phyloP scores from a whole-genome alignment of 129 eudicot genomes.

The Centaurea solstitialis region DNA sequence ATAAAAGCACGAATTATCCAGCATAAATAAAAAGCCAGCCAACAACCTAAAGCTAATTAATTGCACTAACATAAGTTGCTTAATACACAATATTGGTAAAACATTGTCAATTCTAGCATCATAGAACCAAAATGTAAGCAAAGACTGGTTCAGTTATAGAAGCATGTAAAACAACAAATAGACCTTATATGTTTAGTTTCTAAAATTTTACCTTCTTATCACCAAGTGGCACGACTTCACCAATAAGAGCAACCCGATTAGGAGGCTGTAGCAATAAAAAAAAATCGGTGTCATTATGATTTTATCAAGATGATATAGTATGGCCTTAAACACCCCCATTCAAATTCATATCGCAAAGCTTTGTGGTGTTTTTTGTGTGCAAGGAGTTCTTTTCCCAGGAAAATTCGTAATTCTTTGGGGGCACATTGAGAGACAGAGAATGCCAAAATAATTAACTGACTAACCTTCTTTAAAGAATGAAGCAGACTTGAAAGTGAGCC shows the following conservation, averaged over 20 bases:
- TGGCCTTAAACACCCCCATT: slow-evolving; percentile 11
- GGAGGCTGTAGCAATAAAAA: slow-evolving; percentile 61
- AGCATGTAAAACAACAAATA: neutral
- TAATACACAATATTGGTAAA: neutral
- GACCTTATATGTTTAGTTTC: neutral
- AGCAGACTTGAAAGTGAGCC: slow-evolving; percentile 73
- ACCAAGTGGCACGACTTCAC: slow-evolving; percentile 60
- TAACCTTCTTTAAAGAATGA: slow-evolving; percentile 64
- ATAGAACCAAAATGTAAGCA: neutral
- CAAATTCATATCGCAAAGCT: neutral
- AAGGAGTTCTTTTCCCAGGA: neutral
- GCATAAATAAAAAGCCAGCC: neutral
- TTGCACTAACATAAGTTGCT: neutral
- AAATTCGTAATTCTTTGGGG: neutral
- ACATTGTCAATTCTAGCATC: neutral
- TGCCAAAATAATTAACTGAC: slow-evolving; percentile 1
- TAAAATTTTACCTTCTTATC: slow-evolving; percentile 67
- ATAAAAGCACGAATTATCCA: neutral
- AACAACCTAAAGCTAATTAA: slow-evolving; percentile 1
- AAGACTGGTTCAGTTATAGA: slow-evolving; percentile 8
- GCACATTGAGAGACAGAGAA: neutral
- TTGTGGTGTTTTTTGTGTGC: neutral
- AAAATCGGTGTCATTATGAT: slow-evolving; percentile 13
- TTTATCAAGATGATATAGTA: slow-evolving; percentile 6
- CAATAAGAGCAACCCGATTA: slow-evolving; percentile 79